Percentiles rank a stretch among this genome's conserved stretches.
phyloP scores from a whole-genome alignment of 805 yeast species.

The Hanseniaspora lachancei region DNA sequence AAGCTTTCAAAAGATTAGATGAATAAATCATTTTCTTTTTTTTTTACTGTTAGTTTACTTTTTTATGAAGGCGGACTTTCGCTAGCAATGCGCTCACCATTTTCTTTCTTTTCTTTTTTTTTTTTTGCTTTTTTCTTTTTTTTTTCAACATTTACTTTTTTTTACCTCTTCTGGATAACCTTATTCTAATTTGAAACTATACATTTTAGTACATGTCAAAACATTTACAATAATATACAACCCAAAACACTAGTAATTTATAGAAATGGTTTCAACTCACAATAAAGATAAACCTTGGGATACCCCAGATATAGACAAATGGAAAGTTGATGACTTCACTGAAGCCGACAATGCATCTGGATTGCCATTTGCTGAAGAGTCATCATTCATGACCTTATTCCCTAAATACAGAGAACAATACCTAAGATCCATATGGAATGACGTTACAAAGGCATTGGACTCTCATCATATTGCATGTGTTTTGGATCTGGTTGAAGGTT shows the following conservation, averaged over 20 bases:
- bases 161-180: not conserved
- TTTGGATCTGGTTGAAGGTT: constrained; percentile 84
- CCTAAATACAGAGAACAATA: constrained; percentile 94
- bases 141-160: not conserved
- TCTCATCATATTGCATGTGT: constrained; percentile 68
- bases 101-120: not conserved
- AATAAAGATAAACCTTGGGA: constrained; percentile 97
- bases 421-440: constrained; percentile 81
- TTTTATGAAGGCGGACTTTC: not conserved
- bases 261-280: constrained; percentile 74
- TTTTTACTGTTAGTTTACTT: not conserved
- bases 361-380: constrained; percentile 84
- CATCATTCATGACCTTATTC: constrained; percentile 84
- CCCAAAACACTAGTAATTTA: not conserved
- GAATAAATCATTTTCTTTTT: too few species aligned
- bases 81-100: too few species aligned
- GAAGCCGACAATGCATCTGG: constrained; percentile 84
- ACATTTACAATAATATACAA: not conserved
- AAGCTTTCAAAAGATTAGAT: too few species aligned
- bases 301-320: constrained; percentile 84
- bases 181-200: not conserved
- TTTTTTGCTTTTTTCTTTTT: not conserved
- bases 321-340: constrained; percentile 78
- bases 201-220: too few species aligned
- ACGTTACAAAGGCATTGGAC: constrained; percentile 69